These are phyloP conservation scores for Podaxis sp. DNA, from an alignment of 768 basidiomycete genomes.

Conservation along the genomic window DNA sequence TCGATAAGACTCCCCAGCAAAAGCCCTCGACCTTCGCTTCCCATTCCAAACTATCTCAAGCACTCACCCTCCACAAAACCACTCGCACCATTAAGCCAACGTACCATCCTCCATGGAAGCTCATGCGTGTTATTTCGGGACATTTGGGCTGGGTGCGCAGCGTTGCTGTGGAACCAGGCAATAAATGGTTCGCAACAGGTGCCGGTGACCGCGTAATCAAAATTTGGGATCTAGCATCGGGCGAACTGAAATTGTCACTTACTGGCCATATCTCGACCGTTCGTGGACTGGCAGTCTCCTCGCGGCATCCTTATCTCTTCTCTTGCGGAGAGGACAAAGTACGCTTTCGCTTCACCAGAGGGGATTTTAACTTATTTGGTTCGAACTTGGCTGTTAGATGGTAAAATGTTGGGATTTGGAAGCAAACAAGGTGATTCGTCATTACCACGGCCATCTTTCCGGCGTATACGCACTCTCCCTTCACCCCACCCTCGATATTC, in stretches of 20 bases:
- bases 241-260: constrained; percentile 94
- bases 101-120: constrained; percentile 96
- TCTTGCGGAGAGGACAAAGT: constrained; percentile 99
- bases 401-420: constrained; percentile 99
- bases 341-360: constrained; percentile 8
- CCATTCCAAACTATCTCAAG: constrained; percentile 73
- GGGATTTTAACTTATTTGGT: neutral
- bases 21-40: constrained; percentile 73
- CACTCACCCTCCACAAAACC: constrained; percentile 90
- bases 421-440: constrained; percentile 97
- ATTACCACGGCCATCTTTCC: constrained; percentile 97
- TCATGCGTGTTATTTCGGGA: constrained; percentile 94
- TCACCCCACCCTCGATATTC: constrained; percentile 93
- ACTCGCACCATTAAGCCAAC: constrained; percentile 92
- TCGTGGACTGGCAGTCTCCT: constrained; percentile 88
- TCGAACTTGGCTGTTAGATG: constrained; percentile 60
- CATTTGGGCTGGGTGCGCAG: constrained; percentile 98
- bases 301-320: constrained; percentile 95
- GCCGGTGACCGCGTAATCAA: constrained; percentile 98
- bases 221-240: constrained; percentile 97
- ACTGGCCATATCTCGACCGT: constrained; percentile 99
- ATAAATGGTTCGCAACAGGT: constrained; percentile 98
- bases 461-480: constrained; percentile 94
- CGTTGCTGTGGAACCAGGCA: constrained; percentile 95
- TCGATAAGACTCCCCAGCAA: constrained; percentile 70